These are phyloP conservation scores for Atkinsonella hypoxylon DNA, from an alignment of 2,329 filamentous ascomycete genomes.

Conservation along the genomic window DNA sequence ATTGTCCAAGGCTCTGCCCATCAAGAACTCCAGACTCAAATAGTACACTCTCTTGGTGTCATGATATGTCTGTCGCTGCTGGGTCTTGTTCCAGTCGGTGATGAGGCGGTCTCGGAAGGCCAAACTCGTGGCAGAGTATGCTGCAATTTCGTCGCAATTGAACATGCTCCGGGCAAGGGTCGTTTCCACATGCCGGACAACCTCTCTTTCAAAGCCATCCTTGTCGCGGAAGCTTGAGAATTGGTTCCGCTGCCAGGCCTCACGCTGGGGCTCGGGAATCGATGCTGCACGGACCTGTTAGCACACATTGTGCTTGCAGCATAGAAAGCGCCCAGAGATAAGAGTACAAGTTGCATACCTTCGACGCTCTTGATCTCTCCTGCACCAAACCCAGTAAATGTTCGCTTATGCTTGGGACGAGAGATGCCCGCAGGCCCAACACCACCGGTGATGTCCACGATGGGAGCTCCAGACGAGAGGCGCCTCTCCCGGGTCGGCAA, in stretches of 20 bases:
- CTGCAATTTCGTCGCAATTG: slow-evolving; percentile 93
- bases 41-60: slow-evolving; percentile 96
- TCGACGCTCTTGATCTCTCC: slow-evolving; percentile 89
- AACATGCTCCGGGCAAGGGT: slow-evolving; percentile 91
- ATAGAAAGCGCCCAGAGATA: background rate
- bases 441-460: slow-evolving; percentile 75
- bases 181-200: slow-evolving; percentile 91
- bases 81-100: slow-evolving; percentile 95
- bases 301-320: background rate
- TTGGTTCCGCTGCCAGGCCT: slow-evolving; percentile 57
- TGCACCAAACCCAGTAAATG: slow-evolving; percentile 86
- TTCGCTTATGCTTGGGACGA: slow-evolving; percentile 91
- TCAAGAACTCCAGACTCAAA: slow-evolving; percentile 91
- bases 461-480: slow-evolving; percentile 69
- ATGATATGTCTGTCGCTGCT: slow-evolving; percentile 83
- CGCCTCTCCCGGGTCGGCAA: slow-evolving; percentile 58
- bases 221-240: slow-evolving; percentile 61
- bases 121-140: slow-evolving; percentile 81
- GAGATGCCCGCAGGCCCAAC: slow-evolving; percentile 76
- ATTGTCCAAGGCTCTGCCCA: slow-evolving; percentile 95
- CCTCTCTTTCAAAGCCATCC: slow-evolving; percentile 76
- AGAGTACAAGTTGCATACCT: slow-evolving; percentile 37
- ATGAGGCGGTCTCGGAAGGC: slow-evolving; percentile 89
- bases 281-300: slow-evolving; percentile 35
- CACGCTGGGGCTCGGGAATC: slow-evolving; percentile 81